These are phyloP conservation scores for Pichia eremophila DNA, from an alignment of 805 yeast genomes.

Conservation along the genomic window DNA sequence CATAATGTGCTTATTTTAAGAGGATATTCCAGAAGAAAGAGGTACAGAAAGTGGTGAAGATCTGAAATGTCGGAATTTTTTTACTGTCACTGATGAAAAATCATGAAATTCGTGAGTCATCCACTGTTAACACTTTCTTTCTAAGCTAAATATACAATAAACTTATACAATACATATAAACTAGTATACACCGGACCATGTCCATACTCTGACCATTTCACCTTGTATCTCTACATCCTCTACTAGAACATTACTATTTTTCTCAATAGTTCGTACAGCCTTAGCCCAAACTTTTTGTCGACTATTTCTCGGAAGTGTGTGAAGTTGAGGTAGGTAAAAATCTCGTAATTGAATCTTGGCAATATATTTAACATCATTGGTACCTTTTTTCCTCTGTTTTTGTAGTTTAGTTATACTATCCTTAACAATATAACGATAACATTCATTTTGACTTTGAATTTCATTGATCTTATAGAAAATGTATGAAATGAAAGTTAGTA, in stretches of 20 bases:
- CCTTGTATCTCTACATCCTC: constrained; percentile 70
- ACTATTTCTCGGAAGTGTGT: constrained; percentile 22
- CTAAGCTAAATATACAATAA: no score
- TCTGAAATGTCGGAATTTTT: no score
- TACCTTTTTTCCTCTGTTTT: constrained; percentile 31
- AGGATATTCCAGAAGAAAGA: no score
- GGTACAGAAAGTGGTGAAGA: no score
- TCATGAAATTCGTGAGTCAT: no score
- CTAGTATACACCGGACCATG: constrained; percentile 39
- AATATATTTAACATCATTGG: constrained; percentile 33
- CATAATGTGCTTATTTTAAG: constrained; percentile 30
- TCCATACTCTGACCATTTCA: constrained; percentile 81
- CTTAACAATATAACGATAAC: constrained; percentile 36
- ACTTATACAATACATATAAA: no score
- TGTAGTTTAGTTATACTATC: constrained; percentile 44
- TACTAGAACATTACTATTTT: constrained; percentile 54
- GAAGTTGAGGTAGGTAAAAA: constrained; percentile 33
- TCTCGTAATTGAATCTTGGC: constrained; percentile 71
- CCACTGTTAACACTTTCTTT: no score
- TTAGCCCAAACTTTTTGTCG: constrained; percentile 49
- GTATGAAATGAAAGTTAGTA: constrained; percentile 4
- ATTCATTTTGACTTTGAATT: constrained; percentile 30
- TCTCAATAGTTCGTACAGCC: constrained; percentile 49
- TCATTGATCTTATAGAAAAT: constrained; percentile 29
- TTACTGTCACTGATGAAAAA: no score